Evolutionary conservation across 176 grass and related monocot genomes (phyloP).

Genomic region (Pharus latifolius): DNA sequence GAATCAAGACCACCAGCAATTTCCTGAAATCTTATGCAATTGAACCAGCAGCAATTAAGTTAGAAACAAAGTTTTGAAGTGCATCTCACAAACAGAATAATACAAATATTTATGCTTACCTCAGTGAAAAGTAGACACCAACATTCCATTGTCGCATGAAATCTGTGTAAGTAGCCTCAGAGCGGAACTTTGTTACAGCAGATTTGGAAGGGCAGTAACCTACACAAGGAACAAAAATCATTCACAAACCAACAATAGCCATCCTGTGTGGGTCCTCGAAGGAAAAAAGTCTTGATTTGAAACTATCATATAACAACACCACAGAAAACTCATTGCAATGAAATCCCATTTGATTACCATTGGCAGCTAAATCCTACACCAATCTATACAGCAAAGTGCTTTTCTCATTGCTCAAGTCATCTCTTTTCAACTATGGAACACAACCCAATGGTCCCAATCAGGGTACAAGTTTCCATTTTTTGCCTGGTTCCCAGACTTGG

Average conservation of each 20-base stretch:
- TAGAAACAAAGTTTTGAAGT: neutral
- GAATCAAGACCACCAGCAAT: constrained; percentile 94
- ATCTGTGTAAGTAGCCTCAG: constrained; percentile 57
- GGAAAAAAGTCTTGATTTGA: neutral
- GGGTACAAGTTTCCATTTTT: too few relatives aligned
- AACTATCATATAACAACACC: neutral
- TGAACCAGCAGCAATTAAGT: constrained; percentile 20
- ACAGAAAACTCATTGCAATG: neutral
- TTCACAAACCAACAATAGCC: neutral
- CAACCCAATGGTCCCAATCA: too few relatives aligned
- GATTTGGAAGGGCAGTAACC: constrained; percentile 70
- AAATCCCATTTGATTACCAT: neutral
- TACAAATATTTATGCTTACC: constrained; percentile 34
- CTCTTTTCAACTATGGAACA: neutral
- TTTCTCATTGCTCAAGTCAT: neutral
- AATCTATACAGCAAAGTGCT: neutral
- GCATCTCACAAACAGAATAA: neutral
- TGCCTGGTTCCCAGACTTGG: too few relatives aligned
- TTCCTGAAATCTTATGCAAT: constrained; percentile 89
- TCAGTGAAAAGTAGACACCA: constrained; percentile 92
- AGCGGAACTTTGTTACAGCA: constrained; percentile 68
- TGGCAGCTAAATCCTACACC: neutral
- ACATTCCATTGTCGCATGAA: constrained; percentile 92
- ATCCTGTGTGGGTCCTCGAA: neutral
- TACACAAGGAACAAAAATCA: constrained; percentile 12